phyloP scores from a whole-genome alignment of 768 basidiomycete species.

The Mycena capillaripes region DNA sequence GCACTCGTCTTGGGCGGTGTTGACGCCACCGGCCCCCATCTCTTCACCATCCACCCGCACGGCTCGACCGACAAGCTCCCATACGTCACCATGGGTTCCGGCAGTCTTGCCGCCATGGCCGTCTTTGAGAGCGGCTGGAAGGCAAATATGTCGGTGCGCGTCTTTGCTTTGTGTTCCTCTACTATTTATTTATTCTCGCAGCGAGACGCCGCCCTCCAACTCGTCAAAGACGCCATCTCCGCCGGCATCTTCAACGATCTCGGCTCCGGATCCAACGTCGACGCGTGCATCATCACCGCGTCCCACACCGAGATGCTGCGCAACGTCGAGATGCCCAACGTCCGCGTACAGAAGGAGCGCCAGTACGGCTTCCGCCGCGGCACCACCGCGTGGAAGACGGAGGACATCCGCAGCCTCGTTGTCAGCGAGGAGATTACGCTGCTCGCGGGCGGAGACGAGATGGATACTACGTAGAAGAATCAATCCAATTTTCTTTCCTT shows the following conservation, averaged over 20 bases:
- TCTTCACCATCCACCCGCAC: conserved; percentile 96
- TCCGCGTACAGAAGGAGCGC: conserved; percentile 83
- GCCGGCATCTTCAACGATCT: conserved; percentile 99
- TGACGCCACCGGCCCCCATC: conserved; percentile 93
- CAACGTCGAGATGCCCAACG: conserved; percentile 94
- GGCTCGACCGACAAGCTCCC: conserved; percentile 99
- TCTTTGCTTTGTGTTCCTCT: conserved; percentile 13
- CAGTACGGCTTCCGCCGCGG: conserved; percentile 83
- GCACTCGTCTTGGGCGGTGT: conserved; percentile 97
- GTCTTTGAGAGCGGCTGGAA: conserved; percentile 93
- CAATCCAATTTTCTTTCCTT: conserved; percentile 18
- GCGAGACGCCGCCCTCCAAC: conserved; percentile 84
- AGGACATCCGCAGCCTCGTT: conserved; percentile 79
- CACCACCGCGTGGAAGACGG: conserved; percentile 91
- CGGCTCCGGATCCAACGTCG: conserved; percentile 98
- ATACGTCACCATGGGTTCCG: conserved; percentile 99
- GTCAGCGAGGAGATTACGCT: conserved; percentile 77
- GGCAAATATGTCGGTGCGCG: conserved; percentile 84
- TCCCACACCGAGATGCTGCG: conserved; percentile 91
- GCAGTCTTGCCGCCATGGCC: conserved; percentile 97
- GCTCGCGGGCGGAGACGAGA: conserved; percentile 71
- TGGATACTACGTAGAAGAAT: conserved; percentile 78
- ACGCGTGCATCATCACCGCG: conserved; percentile 95
- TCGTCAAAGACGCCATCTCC: conserved; percentile 90
- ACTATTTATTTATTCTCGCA: conserved; percentile 46